Evolutionary conservation across 306 rosid genomes (phyloP).

Genomic region (Alnus rubra): DNA sequence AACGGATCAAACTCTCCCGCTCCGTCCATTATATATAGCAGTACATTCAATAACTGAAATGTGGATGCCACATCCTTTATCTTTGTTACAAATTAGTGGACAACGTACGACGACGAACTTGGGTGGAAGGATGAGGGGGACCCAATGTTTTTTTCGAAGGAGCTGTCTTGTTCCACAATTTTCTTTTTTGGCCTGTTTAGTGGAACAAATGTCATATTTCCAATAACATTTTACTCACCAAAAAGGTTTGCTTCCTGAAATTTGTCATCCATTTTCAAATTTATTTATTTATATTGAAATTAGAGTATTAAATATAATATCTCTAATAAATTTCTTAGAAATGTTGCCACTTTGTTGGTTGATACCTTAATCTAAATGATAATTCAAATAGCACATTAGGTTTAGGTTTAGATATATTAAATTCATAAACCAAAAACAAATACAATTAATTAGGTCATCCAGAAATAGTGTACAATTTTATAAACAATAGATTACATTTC

Average conservation of each 20-base stretch:
- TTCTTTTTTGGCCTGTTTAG: background rate
- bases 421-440: too few species aligned
- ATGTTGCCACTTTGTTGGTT: too few species aligned
- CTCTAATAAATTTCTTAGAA: too few species aligned
- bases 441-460: too few species aligned
- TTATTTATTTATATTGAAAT: background rate
- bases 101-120: background rate
- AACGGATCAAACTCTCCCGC: too few species aligned
- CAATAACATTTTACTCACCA: background rate
- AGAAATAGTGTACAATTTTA: too few species aligned
- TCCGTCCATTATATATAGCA: background rate
- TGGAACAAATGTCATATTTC: conserved; percentile 33
- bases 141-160: background rate
- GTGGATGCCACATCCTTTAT: background rate
- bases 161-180: background rate
- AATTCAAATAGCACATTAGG: too few species aligned
- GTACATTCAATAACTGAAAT: background rate
- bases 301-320: too few species aligned
- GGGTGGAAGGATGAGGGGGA: conserved; percentile 18
- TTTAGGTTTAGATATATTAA: too few species aligned
- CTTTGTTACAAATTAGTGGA: background rate
- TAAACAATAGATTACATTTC: too few species aligned
- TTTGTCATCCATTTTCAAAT: background rate
- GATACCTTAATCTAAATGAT: too few species aligned
- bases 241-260: background rate